These are phyloP conservation scores for Ceratocystis eucalypticola DNA, from an alignment of 2,329 filamentous ascomycete genomes.

Conservation along the genomic window DNA sequence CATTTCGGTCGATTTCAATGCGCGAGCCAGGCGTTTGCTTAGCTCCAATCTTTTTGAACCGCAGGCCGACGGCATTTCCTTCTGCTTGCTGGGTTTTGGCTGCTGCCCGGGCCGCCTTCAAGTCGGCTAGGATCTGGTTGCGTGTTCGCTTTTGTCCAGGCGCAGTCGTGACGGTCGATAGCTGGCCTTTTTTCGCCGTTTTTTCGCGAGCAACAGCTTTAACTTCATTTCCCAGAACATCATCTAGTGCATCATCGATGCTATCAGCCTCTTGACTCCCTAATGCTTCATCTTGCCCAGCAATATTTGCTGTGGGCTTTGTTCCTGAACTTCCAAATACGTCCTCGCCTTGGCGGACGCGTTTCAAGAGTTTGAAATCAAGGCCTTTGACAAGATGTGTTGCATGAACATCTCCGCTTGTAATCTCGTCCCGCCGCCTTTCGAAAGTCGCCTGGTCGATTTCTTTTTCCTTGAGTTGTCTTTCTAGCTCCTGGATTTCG, in stretches of 20 bases:
- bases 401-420: constrained; percentile 64
- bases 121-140: constrained; percentile 52
- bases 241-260: constrained; percentile 54
- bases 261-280: constrained; percentile 20
- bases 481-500: constrained; percentile 65
- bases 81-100: constrained; percentile 35
- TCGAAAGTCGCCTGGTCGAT: constrained; percentile 73
- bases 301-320: constrained; percentile 37
- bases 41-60: constrained; percentile 52
- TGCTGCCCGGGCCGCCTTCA: constrained; percentile 49
- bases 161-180: constrained; percentile 39
- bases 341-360: constrained; percentile 56
- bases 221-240: constrained; percentile 42
- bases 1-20: constrained; percentile 47
- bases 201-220: constrained; percentile 39
- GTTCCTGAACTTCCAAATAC: constrained; percentile 31
- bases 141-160: constrained; percentile 49
- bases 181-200: constrained; percentile 41
- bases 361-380: constrained; percentile 66
- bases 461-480: constrained; percentile 68
- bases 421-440: constrained; percentile 58
- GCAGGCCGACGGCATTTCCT: constrained; percentile 40
- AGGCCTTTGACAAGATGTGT: constrained; percentile 88
- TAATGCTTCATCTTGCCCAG: constrained; percentile 27
- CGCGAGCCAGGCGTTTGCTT: constrained; percentile 40